Evolutionary conservation across 2,329 filamentous ascomycete genomes (phyloP).

Genomic region (Penicillium nordicum): DNA sequence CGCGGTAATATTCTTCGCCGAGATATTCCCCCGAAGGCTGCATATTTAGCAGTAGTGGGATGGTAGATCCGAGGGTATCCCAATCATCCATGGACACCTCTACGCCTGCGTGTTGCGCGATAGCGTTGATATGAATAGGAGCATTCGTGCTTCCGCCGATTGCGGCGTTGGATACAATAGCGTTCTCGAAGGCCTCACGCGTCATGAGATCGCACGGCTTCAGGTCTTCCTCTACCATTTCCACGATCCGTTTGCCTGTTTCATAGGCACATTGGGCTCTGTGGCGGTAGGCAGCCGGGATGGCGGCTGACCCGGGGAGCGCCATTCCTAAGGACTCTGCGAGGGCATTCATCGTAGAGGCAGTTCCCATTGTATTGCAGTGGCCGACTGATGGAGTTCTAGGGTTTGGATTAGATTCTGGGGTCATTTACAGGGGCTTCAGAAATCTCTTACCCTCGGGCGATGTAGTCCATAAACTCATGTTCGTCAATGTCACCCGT

Average conservation of each 20-base stretch:
- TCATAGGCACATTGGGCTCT: constrained; percentile 49
- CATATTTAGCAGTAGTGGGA: constrained; percentile 55
- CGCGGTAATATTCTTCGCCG: constrained; percentile 54
- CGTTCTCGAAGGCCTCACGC: constrained; percentile 55
- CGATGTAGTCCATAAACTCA: constrained; percentile 47
- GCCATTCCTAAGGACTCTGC: constrained; percentile 54
- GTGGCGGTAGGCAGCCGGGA: constrained; percentile 52
- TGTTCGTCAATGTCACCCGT: constrained; percentile 47
- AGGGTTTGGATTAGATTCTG: not conserved
- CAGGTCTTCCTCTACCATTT: constrained; percentile 49
- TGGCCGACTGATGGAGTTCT: constrained; percentile 49
- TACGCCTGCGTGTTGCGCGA: constrained; percentile 54
- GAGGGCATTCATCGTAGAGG: constrained; percentile 53
- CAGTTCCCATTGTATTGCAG: constrained; percentile 55
- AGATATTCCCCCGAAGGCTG: constrained; percentile 54
- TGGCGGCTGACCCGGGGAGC: constrained; percentile 50
- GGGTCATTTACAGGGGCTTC: not conserved
- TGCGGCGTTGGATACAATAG: constrained; percentile 53
- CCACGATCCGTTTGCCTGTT: constrained; percentile 50
- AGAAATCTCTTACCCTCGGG: constrained; percentile 32
- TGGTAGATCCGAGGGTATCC: constrained; percentile 50
- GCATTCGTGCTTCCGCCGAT: constrained; percentile 58
- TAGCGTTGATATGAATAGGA: constrained; percentile 54
- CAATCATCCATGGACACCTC: constrained; percentile 52
- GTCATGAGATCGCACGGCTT: constrained; percentile 57